Evolutionary conservation across 176 grass and related monocot species (phyloP).

Genomic region (Elymus sibiricus): DNA sequence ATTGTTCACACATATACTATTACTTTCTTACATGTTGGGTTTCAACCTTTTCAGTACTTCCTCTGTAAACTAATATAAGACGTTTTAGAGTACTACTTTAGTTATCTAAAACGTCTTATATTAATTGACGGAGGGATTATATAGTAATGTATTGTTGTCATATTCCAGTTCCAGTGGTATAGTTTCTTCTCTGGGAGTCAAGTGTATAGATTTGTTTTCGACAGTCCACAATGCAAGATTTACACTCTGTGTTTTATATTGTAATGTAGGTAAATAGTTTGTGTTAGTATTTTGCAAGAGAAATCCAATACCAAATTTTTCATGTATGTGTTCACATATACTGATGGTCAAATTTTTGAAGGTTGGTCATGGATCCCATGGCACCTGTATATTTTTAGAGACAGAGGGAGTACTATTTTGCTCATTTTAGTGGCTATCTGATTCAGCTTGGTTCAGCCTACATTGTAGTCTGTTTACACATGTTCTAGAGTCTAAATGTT

Average conservation of each 20-base stretch:
- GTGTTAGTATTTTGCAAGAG: background rate
- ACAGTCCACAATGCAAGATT: background rate
- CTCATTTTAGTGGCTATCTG: constrained; percentile 8
- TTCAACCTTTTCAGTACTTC: background rate
- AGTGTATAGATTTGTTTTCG: background rate
- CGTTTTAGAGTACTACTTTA: too few species aligned
- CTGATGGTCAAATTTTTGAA: background rate
- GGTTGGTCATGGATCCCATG: background rate
- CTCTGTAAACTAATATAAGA: too few species aligned
- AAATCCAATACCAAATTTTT: background rate
- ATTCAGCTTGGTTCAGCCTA: constrained; percentile 9
- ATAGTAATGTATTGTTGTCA: background rate
- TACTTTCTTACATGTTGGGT: background rate
- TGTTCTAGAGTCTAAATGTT: background rate
- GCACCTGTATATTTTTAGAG: background rate
- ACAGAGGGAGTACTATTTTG: background rate
- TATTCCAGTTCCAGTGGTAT: constrained; percentile 2
- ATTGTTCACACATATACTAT: background rate
- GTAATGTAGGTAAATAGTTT: background rate
- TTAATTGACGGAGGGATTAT: too few species aligned
- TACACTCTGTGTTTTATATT: background rate
- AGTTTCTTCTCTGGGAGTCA: constrained; percentile 12
- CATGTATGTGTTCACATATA: constrained; percentile 1
- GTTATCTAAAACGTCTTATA: too few species aligned
- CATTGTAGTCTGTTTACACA: background rate